phyloP scores from a whole-genome alignment of 768 basidiomycete species.

The Cyathus striatus region DNA sequence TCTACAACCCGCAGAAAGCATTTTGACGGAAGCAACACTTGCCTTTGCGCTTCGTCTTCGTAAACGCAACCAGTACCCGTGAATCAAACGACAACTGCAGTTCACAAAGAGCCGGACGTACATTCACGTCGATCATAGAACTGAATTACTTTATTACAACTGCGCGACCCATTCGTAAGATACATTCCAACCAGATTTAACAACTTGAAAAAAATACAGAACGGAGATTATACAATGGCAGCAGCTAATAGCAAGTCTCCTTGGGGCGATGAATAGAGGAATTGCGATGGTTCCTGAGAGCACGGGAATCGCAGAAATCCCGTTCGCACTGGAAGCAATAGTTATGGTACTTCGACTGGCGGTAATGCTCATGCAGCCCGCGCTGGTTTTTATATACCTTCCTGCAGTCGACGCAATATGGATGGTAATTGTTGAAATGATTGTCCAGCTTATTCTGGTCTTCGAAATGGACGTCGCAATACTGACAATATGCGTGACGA shows the following conservation, averaged over 20 bases:
- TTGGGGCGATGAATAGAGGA: conserved; percentile 45
- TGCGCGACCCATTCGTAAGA: conserved; percentile 38
- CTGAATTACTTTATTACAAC: conserved; percentile 33
- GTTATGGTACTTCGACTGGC: conserved; percentile 31
- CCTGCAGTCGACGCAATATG: conserved; percentile 36
- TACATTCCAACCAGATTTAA: conserved; percentile 57
- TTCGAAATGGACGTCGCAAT: conserved; percentile 40
- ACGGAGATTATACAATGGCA: conserved; percentile 39
- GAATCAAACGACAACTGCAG: conserved; percentile 29
- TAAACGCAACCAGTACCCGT: conserved; percentile 8
- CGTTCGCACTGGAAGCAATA: conserved; percentile 29
- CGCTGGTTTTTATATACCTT: conserved; percentile 31
- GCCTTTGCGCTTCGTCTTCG: conserved; percentile 43
- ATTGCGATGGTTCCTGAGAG: conserved; percentile 36
- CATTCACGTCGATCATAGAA: conserved; percentile 36
- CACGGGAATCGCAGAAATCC: not conserved
- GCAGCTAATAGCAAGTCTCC: conserved; percentile 41
- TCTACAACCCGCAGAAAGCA: conserved; percentile 29
- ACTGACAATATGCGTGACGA: conserved; percentile 46
- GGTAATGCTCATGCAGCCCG: conserved; percentile 43
- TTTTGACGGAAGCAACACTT: conserved; percentile 64
- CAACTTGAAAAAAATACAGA: conserved; percentile 54
- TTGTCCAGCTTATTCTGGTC: conserved; percentile 23
- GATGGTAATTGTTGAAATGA: conserved; percentile 37
- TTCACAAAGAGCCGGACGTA: conserved; percentile 51